Evolutionary conservation across 1,284 basidiomycete genomes (phyloP), one percentile per base, ranked within the genome.

Genomic region (Hymenochaete sp.): DNA sequence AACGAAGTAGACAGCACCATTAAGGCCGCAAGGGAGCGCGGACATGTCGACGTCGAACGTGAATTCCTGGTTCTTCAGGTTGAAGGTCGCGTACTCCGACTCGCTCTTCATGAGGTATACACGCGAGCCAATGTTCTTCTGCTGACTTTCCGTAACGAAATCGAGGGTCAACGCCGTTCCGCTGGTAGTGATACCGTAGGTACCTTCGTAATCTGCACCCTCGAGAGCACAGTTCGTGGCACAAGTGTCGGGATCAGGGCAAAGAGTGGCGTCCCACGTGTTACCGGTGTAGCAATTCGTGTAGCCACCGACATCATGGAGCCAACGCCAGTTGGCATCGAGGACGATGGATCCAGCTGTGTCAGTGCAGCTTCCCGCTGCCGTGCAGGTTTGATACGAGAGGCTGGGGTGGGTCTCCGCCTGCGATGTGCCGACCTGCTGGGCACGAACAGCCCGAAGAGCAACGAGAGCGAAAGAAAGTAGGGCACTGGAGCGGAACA

Each of bases 11-110:
- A 66, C 54, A 21, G 64, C 65, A 45, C 63, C 65, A 53, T 65
- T 65, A 54, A 76, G 63, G 55, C 73, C 75, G 53, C 75, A 76
- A 18, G 70, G 68, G 31, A 77, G 66, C 44, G 71, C 61, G 48
- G 70, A 71, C 46, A 75, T 64, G 58, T 77, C 73, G 56, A 77
- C 72, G 57, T 75, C 72, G 59, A 76, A 75, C 29, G 70, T 67
- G 59, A 77, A 75, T 60, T 77, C 73, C 54, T 71, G 67, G 61
- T 75, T 74, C 53, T 66, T 56, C 47, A 71, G 64, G 52, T 72
- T 68, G 67, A 76, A 75, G 57, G 67, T 64, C 60, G 75, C 57
- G 61, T 75, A 75, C 45, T 62, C 54, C 48, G 60, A 62, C 51
- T 68, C 63, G 56, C 63, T 63, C 10, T 57, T 59, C 62, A 77